phyloP scores from a whole-genome alignment of 73 alveolate species.

The Uronychia setigera region DNA sequence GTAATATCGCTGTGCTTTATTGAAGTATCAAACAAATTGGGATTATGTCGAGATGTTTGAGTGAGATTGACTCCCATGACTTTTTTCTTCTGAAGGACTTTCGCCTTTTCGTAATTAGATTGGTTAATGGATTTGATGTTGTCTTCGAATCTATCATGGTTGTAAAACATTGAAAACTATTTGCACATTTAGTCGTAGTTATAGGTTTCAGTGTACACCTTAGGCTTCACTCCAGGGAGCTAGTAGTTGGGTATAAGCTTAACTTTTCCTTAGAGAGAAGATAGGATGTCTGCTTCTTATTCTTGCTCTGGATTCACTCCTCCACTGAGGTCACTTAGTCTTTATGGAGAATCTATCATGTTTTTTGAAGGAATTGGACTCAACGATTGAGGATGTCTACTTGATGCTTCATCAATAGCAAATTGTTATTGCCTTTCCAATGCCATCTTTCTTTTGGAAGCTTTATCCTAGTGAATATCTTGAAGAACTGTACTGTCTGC shows the following conservation, averaged over 20 bases:
- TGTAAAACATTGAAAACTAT: not conserved
- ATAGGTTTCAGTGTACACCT: not conserved
- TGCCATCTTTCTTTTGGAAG: too few relatives aligned
- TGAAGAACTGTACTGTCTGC: not conserved
- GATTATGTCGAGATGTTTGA: not conserved
- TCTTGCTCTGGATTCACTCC: not conserved
- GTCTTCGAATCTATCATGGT: not conserved
- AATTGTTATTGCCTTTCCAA: too few relatives aligned
- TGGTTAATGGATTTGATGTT: not conserved
- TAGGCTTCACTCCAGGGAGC: not conserved
- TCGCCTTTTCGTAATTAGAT: not conserved
- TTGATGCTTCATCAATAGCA: too few relatives aligned
- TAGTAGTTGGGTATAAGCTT: not conserved
- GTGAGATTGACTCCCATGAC: not conserved
- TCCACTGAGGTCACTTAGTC: too few relatives aligned
- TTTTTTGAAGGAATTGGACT: too few relatives aligned
- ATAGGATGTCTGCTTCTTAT: not conserved
- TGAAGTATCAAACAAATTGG: not conserved
- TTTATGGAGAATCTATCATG: too few relatives aligned
- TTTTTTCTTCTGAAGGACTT: not conserved
- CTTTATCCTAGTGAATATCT: not conserved
- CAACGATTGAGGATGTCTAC: too few relatives aligned
- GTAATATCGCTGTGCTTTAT: not conserved
- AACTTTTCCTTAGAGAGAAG: not conserved
- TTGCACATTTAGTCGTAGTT: not conserved